phyloP scores from a whole-genome alignment of 306 rosid genomes.

The Lathyrus tuberosus region DNA sequence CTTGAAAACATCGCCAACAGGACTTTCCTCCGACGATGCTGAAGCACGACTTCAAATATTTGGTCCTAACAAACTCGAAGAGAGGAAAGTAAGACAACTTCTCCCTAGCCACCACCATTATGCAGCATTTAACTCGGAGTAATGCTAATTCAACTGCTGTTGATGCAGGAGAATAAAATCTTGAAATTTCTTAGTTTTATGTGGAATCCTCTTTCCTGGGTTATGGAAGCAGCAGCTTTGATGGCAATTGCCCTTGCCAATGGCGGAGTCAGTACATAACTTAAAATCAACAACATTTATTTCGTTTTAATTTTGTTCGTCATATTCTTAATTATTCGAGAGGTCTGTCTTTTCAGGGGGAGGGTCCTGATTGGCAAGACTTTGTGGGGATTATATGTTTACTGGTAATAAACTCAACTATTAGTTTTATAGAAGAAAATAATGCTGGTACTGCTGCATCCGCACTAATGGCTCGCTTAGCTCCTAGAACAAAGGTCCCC shows the following conservation, averaged over 20 bases:
- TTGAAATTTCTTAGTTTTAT: constrained; percentile 78
- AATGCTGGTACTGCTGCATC: constrained; percentile 91
- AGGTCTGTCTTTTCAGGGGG: constrained; percentile 58
- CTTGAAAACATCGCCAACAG: constrained; percentile 64
- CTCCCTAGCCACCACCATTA: background rate
- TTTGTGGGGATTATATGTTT: constrained; percentile 79
- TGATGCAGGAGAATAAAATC: constrained; percentile 75
- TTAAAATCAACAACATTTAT: background rate
- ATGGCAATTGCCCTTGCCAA: constrained; percentile 90
- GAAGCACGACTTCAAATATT: constrained; percentile 67
- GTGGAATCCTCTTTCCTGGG: constrained; percentile 98
- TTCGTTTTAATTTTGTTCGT: constrained; percentile 9
- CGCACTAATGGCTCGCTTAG: constrained; percentile 80
- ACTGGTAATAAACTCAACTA: constrained; percentile 76
- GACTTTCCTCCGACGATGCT: constrained; percentile 82
- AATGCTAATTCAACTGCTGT: no score
- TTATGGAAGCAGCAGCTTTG: constrained; percentile 94
- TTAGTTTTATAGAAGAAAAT: constrained; percentile 90
- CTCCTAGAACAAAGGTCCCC: constrained; percentile 76
- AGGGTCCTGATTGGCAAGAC: constrained; percentile 96
- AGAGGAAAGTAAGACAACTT: constrained; percentile 56
- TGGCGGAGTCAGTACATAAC: constrained; percentile 71
- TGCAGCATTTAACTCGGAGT: no score
- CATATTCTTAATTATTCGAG: constrained; percentile 29
- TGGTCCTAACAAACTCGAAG: constrained; percentile 81